Evolutionary conservation across 108 stramenopile species (phyloP).

Genomic region (Nannochloropsis salina): DNA sequence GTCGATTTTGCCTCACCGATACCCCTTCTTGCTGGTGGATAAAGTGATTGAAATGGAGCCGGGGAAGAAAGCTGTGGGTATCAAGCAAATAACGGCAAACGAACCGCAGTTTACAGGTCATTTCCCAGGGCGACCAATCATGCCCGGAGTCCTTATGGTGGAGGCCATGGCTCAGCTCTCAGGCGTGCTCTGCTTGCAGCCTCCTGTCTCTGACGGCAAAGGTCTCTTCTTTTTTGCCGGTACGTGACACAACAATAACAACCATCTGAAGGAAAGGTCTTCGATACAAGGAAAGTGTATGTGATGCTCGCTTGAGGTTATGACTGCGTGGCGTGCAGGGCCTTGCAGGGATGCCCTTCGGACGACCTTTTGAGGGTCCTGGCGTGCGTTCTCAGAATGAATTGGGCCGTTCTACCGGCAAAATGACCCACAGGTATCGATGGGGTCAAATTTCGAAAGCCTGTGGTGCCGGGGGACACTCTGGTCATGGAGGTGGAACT

Average conservation of each 20-base stretch:
- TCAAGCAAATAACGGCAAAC: slow-evolving; percentile 88
- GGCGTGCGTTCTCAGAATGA: background rate
- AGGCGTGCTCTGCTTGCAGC: slow-evolving; percentile 78
- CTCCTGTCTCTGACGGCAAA: slow-evolving; percentile 46
- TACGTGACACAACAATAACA: slow-evolving; percentile 48
- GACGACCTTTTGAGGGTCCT: too few relatives aligned
- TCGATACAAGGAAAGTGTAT: background rate
- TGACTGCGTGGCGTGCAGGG: too few relatives aligned
- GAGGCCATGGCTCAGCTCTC: slow-evolving; percentile 96
- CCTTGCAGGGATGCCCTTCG: too few relatives aligned
- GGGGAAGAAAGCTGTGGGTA: slow-evolving; percentile 84
- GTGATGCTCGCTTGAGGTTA: too few relatives aligned
- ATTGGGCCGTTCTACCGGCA: background rate
- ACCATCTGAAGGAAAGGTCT: background rate
- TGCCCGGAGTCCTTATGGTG: slow-evolving; percentile 88
- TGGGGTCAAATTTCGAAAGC: slow-evolving; percentile 94
- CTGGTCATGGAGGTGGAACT: slow-evolving; percentile 82
- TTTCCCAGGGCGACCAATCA: slow-evolving; percentile 91
- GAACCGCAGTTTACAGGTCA: slow-evolving; percentile 97
- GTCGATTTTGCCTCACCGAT: slow-evolving; percentile 84
- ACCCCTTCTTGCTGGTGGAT: slow-evolving; percentile 64
- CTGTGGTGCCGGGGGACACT: slow-evolving; percentile 89
- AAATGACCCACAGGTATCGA: slow-evolving; percentile 33
- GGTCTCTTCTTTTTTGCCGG: slow-evolving; percentile 95
- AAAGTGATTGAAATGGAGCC: slow-evolving; percentile 77